Conservation (phyloP, 2,329 filamentous ascomycete species). For the Ophiostoma ulmi region DNA sequence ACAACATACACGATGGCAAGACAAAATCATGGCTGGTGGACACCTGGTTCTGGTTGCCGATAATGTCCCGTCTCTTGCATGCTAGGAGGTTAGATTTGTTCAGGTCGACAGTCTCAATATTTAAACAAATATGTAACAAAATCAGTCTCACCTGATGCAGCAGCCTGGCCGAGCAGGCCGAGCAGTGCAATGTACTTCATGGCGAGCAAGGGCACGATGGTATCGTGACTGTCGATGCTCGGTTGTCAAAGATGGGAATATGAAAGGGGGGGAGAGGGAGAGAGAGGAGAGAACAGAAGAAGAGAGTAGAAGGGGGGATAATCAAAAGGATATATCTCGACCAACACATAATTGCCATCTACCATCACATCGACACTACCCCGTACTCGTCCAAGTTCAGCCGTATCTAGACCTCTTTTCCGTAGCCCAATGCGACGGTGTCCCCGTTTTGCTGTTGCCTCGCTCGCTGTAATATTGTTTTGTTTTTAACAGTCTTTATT, state of each 20-base stretch:
- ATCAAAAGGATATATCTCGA: not conserved
- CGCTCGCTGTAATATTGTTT: not conserved
- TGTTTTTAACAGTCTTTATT: not conserved
- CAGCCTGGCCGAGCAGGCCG: not conserved
- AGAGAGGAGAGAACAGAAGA: too few species aligned
- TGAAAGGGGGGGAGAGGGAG: not conserved
- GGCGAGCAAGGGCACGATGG: not conserved
- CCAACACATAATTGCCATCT: not conserved
- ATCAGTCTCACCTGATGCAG: not conserved
- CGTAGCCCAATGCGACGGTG: not conserved
- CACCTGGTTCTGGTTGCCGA: not conserved
- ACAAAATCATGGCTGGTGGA: not conserved
- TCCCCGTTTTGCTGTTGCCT: not conserved
- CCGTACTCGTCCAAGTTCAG: not conserved
- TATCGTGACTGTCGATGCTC: not conserved
- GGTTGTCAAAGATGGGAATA: not conserved
- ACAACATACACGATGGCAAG: not conserved
- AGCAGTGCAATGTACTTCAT: constrained; percentile 10
- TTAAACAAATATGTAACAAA: not conserved
- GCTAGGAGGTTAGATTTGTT: not conserved
- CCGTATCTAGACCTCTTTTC: not conserved
- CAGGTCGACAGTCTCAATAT: not conserved
- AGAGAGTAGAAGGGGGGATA: not conserved
- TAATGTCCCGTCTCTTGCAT: not conserved
- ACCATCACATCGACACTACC: not conserved